Evolutionary conservation across 2,329 filamentous ascomycete species (phyloP), one percentile per base, ranked within the genome.

Genomic region (Nothomitra cinnamomea): DNA sequence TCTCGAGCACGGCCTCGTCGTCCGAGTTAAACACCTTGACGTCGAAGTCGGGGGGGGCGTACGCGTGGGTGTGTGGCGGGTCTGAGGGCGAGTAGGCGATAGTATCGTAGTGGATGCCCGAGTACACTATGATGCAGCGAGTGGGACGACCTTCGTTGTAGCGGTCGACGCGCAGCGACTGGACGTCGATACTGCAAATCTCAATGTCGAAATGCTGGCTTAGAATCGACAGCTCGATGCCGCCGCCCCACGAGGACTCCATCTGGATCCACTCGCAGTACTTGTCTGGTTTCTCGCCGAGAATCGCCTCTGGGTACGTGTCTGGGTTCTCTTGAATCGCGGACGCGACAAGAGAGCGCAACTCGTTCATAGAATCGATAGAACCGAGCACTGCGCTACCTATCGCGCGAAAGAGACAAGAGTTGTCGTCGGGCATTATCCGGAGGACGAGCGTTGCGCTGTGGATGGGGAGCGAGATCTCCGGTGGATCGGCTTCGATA

Each of bases 381-480:
- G 73, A 72, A 32, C 78, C 76, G 50, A 87, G 78, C n/a, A 94
- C 75, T 2, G 85, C 85, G 53, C 82, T 84, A 15, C 86, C 85
- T 48, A 96, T 81, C 0, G 90, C 89, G 25, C 88, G 85, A 67
- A 95, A 96, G 62, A 96, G 80, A 68, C 90, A 96, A 55, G 82
- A 87, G 67, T 95, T 95, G 67, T 96, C 90, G 63, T 95, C 90
- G 3, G 89, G 87, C 90, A 96, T 95, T 51, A 96, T 86, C 13
- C 90, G 83, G 17, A 95, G 76, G 7, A 94, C 84, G 17, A 78
- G 66, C 1, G 73, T 76, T 48, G 77, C 78, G 32, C 69, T 69
- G 50, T 77, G 74, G 25, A 73, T 69, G 5, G 77, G 73, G 0
- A 82, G 70, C 0, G 73, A 68, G 1, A 83, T 66, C 60, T 82